These are phyloP conservation scores for Flammula alnicola DNA, from an alignment of 1,284 basidiomycete genomes.

Conservation along the genomic window DNA sequence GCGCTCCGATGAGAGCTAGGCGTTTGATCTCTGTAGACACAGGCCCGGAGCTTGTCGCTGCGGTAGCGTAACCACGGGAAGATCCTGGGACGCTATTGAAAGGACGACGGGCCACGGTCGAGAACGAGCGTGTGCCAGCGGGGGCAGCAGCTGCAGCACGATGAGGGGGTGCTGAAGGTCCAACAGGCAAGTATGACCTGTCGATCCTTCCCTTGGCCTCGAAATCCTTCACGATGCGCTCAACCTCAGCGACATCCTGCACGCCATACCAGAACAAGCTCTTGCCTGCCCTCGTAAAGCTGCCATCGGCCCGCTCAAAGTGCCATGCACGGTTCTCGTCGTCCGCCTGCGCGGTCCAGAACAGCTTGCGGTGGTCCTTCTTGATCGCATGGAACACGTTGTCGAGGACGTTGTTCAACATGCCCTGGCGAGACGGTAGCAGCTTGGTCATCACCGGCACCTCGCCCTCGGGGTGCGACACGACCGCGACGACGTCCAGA, in stretches of 20 bases:
- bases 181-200: slow-evolving; percentile 89
- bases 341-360: slow-evolving; percentile 96
- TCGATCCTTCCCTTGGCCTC: slow-evolving; percentile 89
- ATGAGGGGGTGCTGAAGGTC: slow-evolving; percentile 76
- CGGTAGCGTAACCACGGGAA: slow-evolving; percentile 67
- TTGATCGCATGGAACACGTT: slow-evolving; percentile 97
- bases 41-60: slow-evolving; percentile 38
- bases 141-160: slow-evolving; percentile 41
- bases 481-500: slow-evolving; percentile 93
- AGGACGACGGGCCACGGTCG: slow-evolving; percentile 66
- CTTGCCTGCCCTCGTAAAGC: slow-evolving; percentile 93
- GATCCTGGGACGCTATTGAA: slow-evolving; percentile 44
- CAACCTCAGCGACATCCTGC: slow-evolving; percentile 91
- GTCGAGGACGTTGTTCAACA: slow-evolving; percentile 95
- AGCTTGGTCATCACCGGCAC: slow-evolving; percentile 93
- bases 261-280: slow-evolving; percentile 99
- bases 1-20: slow-evolving; percentile 94
- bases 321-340: slow-evolving; percentile 99
- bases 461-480: slow-evolving; percentile 90
- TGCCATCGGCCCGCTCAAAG: slow-evolving; percentile 97
- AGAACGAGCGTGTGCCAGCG: slow-evolving; percentile 60
- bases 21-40: slow-evolving; percentile 75
- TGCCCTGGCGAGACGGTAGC: slow-evolving; percentile 84
- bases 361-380: slow-evolving; percentile 92
- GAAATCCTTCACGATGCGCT: slow-evolving; percentile 82